Conservation (phyloP, 257 asterid genomes). For the Solanum microdontum region DNA sequence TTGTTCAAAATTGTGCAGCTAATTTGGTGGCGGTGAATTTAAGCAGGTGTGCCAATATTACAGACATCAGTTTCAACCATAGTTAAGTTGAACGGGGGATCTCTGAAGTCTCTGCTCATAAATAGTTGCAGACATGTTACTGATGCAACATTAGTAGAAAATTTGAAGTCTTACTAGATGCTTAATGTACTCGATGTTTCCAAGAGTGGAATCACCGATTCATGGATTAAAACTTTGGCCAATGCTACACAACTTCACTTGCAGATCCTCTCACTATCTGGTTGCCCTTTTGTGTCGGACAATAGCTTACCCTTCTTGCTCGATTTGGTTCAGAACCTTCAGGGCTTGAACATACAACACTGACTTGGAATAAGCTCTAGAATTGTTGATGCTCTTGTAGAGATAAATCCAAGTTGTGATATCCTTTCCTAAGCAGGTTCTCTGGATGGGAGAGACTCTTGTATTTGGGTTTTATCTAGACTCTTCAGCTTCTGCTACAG, state of each 20-base stretch:
- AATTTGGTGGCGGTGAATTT: constrained; percentile 53
- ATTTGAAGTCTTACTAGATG: constrained; percentile 38
- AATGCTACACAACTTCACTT: constrained; percentile 33
- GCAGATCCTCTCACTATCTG: constrained; percentile 46
- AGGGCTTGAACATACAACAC: constrained; percentile 56
- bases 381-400: constrained; percentile 32
- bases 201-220: constrained; percentile 35
- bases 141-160: constrained; percentile 39
- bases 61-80: constrained; percentile 41
- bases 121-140: constrained; percentile 48
- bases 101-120: constrained; percentile 37
- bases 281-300: constrained; percentile 43
- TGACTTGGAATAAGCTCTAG: constrained; percentile 43
- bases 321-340: constrained; percentile 34
- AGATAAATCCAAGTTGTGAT: constrained; percentile 53
- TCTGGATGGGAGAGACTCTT: neutral
- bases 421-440: constrained; percentile 33
- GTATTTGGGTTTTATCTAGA: neutral
- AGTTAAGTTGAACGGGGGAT: constrained; percentile 41
- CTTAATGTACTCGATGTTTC: constrained; percentile 59
- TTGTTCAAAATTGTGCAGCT: constrained; percentile 34
- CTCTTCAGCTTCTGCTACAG: neutral
- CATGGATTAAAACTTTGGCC: constrained; percentile 47
- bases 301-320: constrained; percentile 39
- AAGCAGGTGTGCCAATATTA: constrained; percentile 46